Conservation (phyloP, 257 asterid species). For the Datura wrightii region DNA sequence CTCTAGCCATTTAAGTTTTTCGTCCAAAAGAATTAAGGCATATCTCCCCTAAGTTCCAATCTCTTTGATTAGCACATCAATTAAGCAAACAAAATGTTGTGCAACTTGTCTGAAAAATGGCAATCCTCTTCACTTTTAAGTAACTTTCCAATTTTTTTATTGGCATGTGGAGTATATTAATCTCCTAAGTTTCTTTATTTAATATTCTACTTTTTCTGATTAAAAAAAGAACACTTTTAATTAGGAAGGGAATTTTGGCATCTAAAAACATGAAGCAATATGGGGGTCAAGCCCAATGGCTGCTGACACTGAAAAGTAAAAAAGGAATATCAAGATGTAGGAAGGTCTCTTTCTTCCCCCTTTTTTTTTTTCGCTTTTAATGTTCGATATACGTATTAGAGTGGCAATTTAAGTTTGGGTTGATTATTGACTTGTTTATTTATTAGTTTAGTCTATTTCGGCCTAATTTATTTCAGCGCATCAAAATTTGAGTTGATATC, state of each 20-base stretch:
- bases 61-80: conserved; percentile 46
- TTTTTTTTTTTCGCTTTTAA: too few relatives aligned
- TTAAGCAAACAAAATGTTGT: conserved; percentile 4
- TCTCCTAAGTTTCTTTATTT: neutral
- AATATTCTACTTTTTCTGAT: neutral
- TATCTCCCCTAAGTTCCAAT: conserved; percentile 51
- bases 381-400: neutral
- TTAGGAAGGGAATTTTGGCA: conserved; percentile 50
- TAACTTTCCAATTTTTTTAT: neutral
- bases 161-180: neutral
- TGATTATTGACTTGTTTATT: too few relatives aligned
- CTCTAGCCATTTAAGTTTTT: neutral
- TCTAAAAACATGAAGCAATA: conserved; percentile 38
- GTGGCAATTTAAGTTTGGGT: too few relatives aligned
- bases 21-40: conserved; percentile 50
- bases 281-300: conserved; percentile 51
- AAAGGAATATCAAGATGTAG: conserved; percentile 44
- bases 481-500: too few relatives aligned
- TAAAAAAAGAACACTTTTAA: conserved; percentile 29
- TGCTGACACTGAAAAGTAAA: conserved; percentile 43
- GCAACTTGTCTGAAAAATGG: neutral
- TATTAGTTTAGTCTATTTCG: too few relatives aligned
- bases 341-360: neutral
- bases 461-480: too few relatives aligned
- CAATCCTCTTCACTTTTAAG: conserved; percentile 17